These are phyloP conservation scores for Gastrodia elata DNA, from an alignment of 106 monocot species.

Conservation along the genomic window DNA sequence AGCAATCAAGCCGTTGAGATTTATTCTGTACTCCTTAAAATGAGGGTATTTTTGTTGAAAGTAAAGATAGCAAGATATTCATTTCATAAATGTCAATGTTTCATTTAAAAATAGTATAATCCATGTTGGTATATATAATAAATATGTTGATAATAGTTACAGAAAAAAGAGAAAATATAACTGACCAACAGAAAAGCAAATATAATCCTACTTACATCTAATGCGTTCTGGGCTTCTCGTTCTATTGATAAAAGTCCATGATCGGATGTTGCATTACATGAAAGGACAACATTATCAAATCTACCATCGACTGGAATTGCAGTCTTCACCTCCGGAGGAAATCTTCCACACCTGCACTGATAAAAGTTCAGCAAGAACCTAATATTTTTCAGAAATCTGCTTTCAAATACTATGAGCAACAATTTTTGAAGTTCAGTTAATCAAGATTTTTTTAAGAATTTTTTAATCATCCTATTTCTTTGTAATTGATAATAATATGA, in stretches of 20 bases:
- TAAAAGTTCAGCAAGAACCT: background rate
- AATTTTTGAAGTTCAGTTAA: background rate
- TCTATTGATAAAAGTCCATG: conserved; percentile 48
- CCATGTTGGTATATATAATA: background rate
- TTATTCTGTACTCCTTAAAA: too few species aligned
- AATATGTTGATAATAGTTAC: background rate
- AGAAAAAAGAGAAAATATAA: background rate
- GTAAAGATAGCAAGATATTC: too few species aligned
- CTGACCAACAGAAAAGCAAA: background rate
- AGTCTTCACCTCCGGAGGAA: conserved; percentile 43
- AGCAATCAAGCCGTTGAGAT: too few species aligned
- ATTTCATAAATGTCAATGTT: too few species aligned
- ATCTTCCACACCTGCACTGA: conserved; percentile 39
- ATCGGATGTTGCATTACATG: conserved; percentile 40
- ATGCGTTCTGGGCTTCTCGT: conserved; percentile 40
- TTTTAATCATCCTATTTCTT: background rate
- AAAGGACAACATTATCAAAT: conserved; percentile 53
- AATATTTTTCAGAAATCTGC: too few species aligned
- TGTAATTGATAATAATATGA: background rate
- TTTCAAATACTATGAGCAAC: background rate
- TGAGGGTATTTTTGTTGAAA: too few species aligned
- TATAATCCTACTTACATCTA: conserved; percentile 27
- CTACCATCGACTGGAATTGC: conserved; percentile 55
- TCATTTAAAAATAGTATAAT: too few species aligned
- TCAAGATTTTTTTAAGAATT: background rate